A percentile compares a stretch with the other conserved stretches of the same genome.
Conservation (phyloP, 164 flowering plant genomes). For the Piper longum region DNA sequence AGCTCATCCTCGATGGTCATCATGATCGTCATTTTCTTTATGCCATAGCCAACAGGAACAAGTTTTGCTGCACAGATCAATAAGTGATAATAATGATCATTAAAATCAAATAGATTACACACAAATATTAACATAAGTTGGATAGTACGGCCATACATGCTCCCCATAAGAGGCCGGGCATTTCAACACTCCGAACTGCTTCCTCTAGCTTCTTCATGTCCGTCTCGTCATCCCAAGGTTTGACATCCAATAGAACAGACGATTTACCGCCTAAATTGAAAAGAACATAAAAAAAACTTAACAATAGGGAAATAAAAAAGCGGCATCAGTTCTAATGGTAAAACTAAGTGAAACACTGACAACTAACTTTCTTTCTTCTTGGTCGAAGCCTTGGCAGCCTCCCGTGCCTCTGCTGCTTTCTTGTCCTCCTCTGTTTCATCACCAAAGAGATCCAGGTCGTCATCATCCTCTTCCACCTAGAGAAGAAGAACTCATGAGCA, state of each 20-base stretch:
- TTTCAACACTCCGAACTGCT: constrained; percentile 55
- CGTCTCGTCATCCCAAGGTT: constrained; percentile 98
- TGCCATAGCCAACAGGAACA: neutral
- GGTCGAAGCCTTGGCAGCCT: constrained; percentile 42
- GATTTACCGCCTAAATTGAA: constrained; percentile 62
- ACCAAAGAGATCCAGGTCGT: constrained; percentile 82
- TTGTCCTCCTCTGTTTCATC: constrained; percentile 94
- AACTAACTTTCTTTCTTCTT: constrained; percentile 83
- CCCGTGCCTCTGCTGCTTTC: constrained; percentile 71
- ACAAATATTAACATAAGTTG: neutral
- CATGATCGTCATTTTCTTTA: neutral
- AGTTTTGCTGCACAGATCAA: neutral
- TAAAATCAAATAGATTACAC: neutral
- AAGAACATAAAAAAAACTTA: neutral
- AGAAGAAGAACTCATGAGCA: neutral
- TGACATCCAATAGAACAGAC: constrained; percentile 79
- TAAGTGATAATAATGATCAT: no score
- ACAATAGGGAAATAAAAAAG: neutral
- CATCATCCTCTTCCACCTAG: constrained; percentile 49
- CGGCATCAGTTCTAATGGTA: neutral
- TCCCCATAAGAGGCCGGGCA: constrained; percentile 70
- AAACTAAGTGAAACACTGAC: neutral
- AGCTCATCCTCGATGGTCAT: neutral
- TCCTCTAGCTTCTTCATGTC: constrained; percentile 95
- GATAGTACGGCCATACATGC: constrained; percentile 15